These are phyloP conservation scores for Globisporangium cederbergense DNA, from an alignment of 352 stramenopile genomes.

Conservation along the genomic window DNA sequence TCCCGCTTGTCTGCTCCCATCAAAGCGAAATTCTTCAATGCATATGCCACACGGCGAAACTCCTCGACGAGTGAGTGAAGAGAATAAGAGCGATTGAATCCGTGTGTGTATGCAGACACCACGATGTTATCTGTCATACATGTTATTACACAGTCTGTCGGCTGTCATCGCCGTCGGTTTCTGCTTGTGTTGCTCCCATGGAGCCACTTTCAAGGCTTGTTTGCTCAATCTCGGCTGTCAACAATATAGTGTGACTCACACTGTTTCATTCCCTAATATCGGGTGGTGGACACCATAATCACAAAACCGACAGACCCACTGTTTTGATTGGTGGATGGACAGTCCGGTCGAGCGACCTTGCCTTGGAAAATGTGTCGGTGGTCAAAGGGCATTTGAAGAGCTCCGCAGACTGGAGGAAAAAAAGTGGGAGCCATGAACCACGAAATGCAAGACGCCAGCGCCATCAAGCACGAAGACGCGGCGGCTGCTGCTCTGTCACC, in stretches of 20 bases:
- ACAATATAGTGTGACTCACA: background rate
- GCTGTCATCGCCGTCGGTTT: too few species aligned
- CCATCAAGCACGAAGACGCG: background rate
- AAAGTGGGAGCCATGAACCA: background rate
- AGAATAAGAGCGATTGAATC: background rate
- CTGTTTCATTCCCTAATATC: slow-evolving; percentile 11
- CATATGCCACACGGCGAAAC: too few species aligned
- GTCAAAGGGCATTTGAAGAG: slow-evolving; percentile 13
- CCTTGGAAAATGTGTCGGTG: background rate
- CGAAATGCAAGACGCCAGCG: slow-evolving; percentile 12
- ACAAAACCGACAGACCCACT: slow-evolving; percentile 4
- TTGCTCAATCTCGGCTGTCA: background rate
- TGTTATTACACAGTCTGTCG: too few species aligned
- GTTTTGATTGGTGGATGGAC: slow-evolving; percentile 29
- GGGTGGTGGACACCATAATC: background rate
- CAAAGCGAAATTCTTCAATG: background rate
- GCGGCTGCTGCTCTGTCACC: too few species aligned
- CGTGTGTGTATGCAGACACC: background rate
- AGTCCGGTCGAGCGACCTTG: background rate
- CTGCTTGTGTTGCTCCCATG: too few species aligned
- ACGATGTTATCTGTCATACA: background rate
- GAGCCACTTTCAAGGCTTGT: background rate
- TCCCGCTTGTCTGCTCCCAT: background rate
- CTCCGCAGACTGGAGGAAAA: background rate
- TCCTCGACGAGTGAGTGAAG: too few species aligned